Conservation (phyloP, 192 early-diverging fungal species). For the Ramicandelaber brevisporus region DNA sequence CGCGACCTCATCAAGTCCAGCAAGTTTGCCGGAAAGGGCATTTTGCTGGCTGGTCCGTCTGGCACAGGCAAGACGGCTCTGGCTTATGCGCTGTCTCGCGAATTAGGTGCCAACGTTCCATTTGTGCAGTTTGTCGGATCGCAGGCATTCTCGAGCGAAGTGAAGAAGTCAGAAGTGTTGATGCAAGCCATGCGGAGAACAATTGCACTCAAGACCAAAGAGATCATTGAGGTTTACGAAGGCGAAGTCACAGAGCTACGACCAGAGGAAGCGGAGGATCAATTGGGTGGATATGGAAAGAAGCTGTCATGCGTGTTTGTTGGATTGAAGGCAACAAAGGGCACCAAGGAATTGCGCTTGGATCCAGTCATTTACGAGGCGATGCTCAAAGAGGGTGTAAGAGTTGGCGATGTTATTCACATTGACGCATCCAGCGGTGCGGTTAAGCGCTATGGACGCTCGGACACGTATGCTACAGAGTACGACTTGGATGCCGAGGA, state of each 20-base stretch:
- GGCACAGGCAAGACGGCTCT: conserved; percentile 97
- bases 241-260: conserved; percentile 95
- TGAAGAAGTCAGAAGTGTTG: conserved; percentile 98
- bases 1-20: conserved; percentile 86
- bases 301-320: conserved; percentile 87
- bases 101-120: conserved; percentile 93
- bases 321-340: conserved; percentile 94
- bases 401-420: conserved; percentile 92
- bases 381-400: conserved; percentile 91
- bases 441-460: conserved; percentile 94
- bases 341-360: conserved; percentile 88
- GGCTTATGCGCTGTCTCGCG: conserved; percentile 86
- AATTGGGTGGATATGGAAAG: conserved; percentile 92
- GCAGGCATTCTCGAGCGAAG: conserved; percentile 92
- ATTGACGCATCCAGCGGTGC: conserved; percentile 92
- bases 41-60: conserved; percentile 84
- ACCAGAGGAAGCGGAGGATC: conserved; percentile 95
- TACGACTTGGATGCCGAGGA: conserved; percentile 96
- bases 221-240: conserved; percentile 98
- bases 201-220: conserved; percentile 90
- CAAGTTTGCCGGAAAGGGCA: conserved; percentile 91
- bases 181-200: conserved; percentile 98
- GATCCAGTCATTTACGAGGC: conserved; percentile 95
- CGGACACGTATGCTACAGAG: conserved; percentile 95
- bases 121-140: conserved; percentile 98